A percentile compares a stretch with the other conserved stretches of the same genome.
Conservation (phyloP, 345 rosid species). For the Geranium brycei region DNA sequence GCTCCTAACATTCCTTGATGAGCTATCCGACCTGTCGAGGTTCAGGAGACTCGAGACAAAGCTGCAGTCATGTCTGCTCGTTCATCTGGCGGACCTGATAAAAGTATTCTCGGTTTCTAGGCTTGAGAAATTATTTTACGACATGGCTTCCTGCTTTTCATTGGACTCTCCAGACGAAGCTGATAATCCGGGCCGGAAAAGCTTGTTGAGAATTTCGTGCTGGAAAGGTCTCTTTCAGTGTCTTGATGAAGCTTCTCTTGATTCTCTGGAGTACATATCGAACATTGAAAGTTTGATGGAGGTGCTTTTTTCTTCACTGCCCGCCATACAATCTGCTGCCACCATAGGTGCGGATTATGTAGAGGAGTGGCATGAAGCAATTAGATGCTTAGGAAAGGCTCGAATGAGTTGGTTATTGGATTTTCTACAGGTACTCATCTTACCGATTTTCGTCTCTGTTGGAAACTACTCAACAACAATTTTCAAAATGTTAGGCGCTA, state of each 20-base stretch:
- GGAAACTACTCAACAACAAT: too few species aligned
- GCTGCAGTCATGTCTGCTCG: constrained; percentile 53
- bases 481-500: too few species aligned
- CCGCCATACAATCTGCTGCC: constrained; percentile 26
- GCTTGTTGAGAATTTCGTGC: constrained; percentile 44
- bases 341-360: constrained; percentile 12
- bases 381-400: constrained; percentile 61
- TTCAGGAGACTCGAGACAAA: constrained; percentile 52
- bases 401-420: constrained; percentile 49
- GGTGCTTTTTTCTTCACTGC: constrained; percentile 50
- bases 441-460: neutral
- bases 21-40: constrained; percentile 63
- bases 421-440: constrained; percentile 48
- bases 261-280: constrained; percentile 35
- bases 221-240: constrained; percentile 72
- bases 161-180: constrained; percentile 32
- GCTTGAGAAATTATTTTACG: constrained; percentile 56
- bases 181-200: constrained; percentile 33
- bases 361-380: constrained; percentile 57
- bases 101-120: constrained; percentile 72
- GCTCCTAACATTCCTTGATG: constrained; percentile 63
- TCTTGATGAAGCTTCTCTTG: constrained; percentile 55
- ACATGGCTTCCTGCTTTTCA: constrained; percentile 37
- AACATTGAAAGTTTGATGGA: constrained; percentile 55
- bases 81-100: constrained; percentile 43